Conservation (phyloP, 129 eudicot species). For the Erigeron canadensis region DNA sequence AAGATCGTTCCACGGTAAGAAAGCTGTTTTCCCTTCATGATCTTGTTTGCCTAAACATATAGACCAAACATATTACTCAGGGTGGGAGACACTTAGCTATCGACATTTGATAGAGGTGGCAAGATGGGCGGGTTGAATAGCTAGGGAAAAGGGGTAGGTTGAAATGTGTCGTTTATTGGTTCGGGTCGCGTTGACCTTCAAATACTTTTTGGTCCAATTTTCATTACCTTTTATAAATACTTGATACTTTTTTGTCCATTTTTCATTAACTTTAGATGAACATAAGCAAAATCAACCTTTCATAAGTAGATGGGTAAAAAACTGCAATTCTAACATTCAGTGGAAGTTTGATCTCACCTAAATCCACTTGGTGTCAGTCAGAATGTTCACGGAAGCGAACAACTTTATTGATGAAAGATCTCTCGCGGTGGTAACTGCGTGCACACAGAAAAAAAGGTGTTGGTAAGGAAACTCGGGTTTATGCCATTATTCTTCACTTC, state of each 20-base stretch:
- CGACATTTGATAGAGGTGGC: background rate
- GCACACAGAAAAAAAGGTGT: conserved; percentile 18
- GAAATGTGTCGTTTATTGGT: background rate
- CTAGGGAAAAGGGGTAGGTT: background rate
- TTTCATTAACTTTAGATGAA: background rate
- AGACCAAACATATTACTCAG: background rate
- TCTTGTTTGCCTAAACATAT: conserved; percentile 19
- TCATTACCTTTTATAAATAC: background rate
- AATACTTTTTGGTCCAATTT: background rate
- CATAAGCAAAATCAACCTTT: background rate
- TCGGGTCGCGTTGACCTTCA: background rate
- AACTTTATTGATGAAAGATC: conserved; percentile 70
- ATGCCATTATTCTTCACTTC: conserved; percentile 11
- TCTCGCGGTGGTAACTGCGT: conserved; percentile 64
- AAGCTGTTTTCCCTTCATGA: background rate
- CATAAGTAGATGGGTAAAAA: background rate
- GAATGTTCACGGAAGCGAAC: conserved; percentile 71
- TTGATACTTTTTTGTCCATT: background rate
- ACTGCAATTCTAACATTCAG: background rate
- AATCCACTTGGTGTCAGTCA: conserved; percentile 41
- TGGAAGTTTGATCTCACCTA: conserved; percentile 27
- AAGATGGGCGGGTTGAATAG: background rate
- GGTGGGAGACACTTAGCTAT: no score
- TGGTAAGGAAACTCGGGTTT: background rate
- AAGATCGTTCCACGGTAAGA: conserved; percentile 1